phyloP scores from a whole-genome alignment of 371 early-diverging fungal genomes.

The Mucor racemosus region DNA sequence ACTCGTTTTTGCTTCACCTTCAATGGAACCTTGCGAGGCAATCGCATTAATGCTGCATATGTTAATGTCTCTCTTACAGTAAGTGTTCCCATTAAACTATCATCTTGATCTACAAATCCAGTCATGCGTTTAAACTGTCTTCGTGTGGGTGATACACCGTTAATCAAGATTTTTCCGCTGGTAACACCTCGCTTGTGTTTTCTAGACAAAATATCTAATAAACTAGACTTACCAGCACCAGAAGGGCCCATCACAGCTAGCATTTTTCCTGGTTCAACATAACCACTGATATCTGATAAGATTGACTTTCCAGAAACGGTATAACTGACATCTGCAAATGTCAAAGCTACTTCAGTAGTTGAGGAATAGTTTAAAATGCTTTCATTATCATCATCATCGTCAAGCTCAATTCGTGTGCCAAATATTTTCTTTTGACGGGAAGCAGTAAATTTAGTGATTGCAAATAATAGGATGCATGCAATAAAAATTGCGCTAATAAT shows the following conservation, averaged over 20 bases:
- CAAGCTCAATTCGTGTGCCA: slow-evolving; percentile 38
- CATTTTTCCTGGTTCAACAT: slow-evolving; percentile 72
- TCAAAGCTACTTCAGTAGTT: slow-evolving; percentile 27
- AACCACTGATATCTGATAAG: slow-evolving; percentile 61
- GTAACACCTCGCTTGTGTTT: slow-evolving; percentile 82
- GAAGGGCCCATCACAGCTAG: slow-evolving; percentile 82
- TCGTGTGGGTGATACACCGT: slow-evolving; percentile 68
- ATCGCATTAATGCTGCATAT: slow-evolving; percentile 82
- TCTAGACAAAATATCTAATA: slow-evolving; percentile 87
- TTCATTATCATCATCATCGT: slow-evolving; percentile 31
- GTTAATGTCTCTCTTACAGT: slow-evolving; percentile 92
- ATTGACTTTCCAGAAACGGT: slow-evolving; percentile 65
- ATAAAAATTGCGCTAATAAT: slow-evolving; percentile 38
- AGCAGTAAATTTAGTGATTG: slow-evolving; percentile 36
- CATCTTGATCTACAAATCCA: slow-evolving; percentile 95
- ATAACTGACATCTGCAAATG: slow-evolving; percentile 60
- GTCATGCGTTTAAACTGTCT: slow-evolving; percentile 64
- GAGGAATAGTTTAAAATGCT: slow-evolving; percentile 2
- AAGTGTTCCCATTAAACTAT: slow-evolving; percentile 81
- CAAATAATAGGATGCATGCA: slow-evolving; percentile 35
- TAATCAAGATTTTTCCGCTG: slow-evolving; percentile 87
- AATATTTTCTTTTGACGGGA: slow-evolving; percentile 42
- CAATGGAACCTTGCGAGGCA: slow-evolving; percentile 66
- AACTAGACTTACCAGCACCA: slow-evolving; percentile 84
- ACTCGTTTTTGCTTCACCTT: slow-evolving; percentile 46